A percentile compares a stretch with the other conserved stretches of the same genome.
Conservation (phyloP, 2,329 filamentous ascomycete species). For the Ilyonectria destructans region DNA sequence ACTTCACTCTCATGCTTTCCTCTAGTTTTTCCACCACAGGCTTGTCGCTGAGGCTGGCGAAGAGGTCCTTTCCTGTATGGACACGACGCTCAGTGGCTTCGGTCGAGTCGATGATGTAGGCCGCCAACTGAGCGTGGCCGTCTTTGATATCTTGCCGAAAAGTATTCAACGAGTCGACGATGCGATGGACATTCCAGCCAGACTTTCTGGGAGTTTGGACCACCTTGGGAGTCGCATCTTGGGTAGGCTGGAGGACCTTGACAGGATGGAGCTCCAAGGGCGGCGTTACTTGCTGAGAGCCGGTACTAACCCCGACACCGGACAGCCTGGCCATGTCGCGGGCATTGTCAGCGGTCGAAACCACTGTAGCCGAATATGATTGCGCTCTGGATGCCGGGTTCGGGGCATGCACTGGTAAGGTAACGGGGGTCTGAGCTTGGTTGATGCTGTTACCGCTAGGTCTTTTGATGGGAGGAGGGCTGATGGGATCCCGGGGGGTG, state of each 20-base stretch:
- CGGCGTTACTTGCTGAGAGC: slow-evolving; percentile 47
- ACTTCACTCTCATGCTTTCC: slow-evolving; percentile 65
- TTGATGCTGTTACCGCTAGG: slow-evolving; percentile 25
- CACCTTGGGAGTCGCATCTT: slow-evolving; percentile 37
- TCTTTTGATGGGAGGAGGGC: slow-evolving; percentile 50
- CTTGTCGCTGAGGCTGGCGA: slow-evolving; percentile 61
- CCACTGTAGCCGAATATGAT: slow-evolving; percentile 22
- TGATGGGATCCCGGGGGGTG: slow-evolving; percentile 44
- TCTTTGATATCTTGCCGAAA: slow-evolving; percentile 63
- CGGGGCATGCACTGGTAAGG: neutral
- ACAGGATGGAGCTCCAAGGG: slow-evolving; percentile 34
- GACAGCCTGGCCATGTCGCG: slow-evolving; percentile 45
- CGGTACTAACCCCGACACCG: slow-evolving; percentile 37
- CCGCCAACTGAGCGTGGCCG: slow-evolving; percentile 63
- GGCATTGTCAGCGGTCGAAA: slow-evolving; percentile 36
- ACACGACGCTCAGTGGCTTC: slow-evolving; percentile 59
- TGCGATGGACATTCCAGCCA: slow-evolving; percentile 62
- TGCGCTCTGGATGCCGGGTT: neutral
- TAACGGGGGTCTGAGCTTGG: slow-evolving; percentile 3
- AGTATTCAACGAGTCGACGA: slow-evolving; percentile 59
- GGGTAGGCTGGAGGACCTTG: slow-evolving; percentile 31
- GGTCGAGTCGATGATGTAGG: slow-evolving; percentile 64
- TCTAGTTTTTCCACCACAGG: slow-evolving; percentile 55
- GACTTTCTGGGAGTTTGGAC: slow-evolving; percentile 42
- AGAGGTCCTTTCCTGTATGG: slow-evolving; percentile 63